Base-by-base conservation (phyloP, 176 grass and related monocot species). In the Aegilops tauschii region DNA sequence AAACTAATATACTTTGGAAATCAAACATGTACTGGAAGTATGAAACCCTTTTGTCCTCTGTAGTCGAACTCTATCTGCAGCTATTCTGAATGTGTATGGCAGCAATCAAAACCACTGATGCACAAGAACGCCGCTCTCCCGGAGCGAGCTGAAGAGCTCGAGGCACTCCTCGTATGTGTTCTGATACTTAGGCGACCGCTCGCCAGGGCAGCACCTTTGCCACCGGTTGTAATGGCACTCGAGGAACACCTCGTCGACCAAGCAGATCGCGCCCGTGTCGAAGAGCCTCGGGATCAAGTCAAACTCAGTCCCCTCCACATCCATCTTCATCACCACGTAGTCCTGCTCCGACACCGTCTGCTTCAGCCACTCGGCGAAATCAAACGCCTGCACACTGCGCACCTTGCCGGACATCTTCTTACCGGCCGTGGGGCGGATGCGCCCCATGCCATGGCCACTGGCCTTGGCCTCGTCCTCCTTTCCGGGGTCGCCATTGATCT, bases 291-390 rank as follows among this genome's bases (percentile, higher is more conserved):
- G 93, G 58, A 95, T 80, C 71, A 95, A 79, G 39, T 95, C 93
- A 28, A 95, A 95, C 65, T 95, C 93, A 0, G 93, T 93, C 37
- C 93, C 93, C 65, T 95, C 93, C 28, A 95, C 86, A 67, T 95
- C 93, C 91, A 95, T 95, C 87, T 95, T 95, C 89, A 95, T 88
- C 79, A 95, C 93, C 71, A 95, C 91, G 4, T 93, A 95, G 65
- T 95, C 93, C 85, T 84, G 88, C 65, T 89, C 78, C 7, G 88
- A 89, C 65, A 91, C 83, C 14, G 88, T 89, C 72, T 32, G 79
- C 84, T 91, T 95, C 59, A 95, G 35, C 93, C 93, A 95, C 28
- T 73, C 74, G 1, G 93, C 88, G 35, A 95, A 93, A 87, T 95
- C 93, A 80, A 95, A 91, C 16, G 91, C 93, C 0, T 84, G 89